Conservation (phyloP, 23 red algal species). For the Chondrus crispus region DNA sequence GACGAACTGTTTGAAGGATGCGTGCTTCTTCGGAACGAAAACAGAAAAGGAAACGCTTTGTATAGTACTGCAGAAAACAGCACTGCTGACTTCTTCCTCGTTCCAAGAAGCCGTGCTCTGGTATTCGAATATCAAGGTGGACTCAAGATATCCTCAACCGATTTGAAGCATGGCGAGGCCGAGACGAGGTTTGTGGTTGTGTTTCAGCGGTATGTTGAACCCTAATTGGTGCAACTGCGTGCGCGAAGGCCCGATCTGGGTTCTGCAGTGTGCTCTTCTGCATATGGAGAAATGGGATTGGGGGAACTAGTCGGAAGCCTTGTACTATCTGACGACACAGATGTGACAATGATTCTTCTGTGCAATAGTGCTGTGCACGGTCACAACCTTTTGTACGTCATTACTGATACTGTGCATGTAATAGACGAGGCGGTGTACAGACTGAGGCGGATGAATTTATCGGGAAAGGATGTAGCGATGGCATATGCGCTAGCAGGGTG, state of each 20-base stretch:
- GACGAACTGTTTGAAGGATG: too few relatives aligned
- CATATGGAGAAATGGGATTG: too few relatives aligned
- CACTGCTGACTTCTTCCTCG: too few relatives aligned
- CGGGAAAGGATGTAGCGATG: too few relatives aligned
- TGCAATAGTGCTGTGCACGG: neutral
- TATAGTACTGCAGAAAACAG: too few relatives aligned
- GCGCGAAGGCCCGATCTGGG: neutral
- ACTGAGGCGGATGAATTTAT: neutral
- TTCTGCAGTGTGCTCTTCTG: neutral
- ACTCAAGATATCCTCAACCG: neutral
- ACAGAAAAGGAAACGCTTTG: too few relatives aligned
- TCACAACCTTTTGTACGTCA: neutral
- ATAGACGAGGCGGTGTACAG: neutral
- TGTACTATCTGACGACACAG: neutral
- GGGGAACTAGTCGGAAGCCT: neutral
- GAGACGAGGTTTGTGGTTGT: neutral
- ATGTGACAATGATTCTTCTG: conserved; percentile 5
- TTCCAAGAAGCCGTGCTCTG: neutral
- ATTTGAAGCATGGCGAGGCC: neutral
- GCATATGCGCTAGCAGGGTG: too few relatives aligned
- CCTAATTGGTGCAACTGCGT: neutral
- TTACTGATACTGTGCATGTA: neutral
- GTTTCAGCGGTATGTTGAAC: neutral
- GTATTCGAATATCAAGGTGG: neutral
- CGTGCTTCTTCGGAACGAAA: too few relatives aligned